A percentile compares a stretch with the other conserved stretches of the same genome.
phyloP scores from a whole-genome alignment of 163 green algal species.

The Coccomyxa subellipsoidea region DNA sequence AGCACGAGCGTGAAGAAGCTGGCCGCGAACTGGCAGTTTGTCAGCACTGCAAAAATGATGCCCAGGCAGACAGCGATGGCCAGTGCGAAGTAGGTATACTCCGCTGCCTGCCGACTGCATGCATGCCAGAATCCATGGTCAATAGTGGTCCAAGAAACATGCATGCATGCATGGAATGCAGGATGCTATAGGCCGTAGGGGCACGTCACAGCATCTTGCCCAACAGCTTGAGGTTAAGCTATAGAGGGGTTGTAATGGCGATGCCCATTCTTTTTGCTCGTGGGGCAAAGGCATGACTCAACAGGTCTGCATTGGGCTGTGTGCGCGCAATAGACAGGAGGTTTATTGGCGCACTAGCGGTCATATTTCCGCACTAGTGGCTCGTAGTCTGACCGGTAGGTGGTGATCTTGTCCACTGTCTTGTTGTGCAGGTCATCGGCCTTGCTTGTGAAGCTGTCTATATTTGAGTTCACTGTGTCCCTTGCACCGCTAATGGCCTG shows the following conservation, averaged over 20 bases:
- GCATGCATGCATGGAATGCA: neutral
- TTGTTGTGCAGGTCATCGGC: neutral
- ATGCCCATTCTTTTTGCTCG: no score
- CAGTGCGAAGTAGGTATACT: slow-evolving; percentile 31
- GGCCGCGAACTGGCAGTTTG: slow-evolving; percentile 22
- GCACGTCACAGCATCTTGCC: no score
- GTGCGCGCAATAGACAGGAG: neutral
- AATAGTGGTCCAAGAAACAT: neutral
- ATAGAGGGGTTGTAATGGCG: no score
- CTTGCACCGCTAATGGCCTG: neutral
- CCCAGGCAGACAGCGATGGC: slow-evolving; percentile 25
- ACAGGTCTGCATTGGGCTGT: no score
- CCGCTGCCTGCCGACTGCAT: slow-evolving; percentile 26
- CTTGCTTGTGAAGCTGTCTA: neutral
- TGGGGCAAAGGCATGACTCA: no score
- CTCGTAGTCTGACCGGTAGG: slow-evolving; percentile 4
- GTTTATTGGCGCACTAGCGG: slow-evolving; percentile 15
- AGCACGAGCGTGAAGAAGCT: slow-evolving; percentile 27
- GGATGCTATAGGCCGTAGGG: no score
- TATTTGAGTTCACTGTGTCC: neutral
- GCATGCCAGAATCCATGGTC: neutral
- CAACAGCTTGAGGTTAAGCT: no score
- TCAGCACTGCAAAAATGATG: slow-evolving; percentile 14
- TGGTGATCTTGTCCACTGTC: slow-evolving; percentile 18
- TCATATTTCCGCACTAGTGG: slow-evolving; percentile 24